Evolutionary conservation across 2,329 filamentous ascomycete species (phyloP), one percentile per base, ranked within the genome.

Genomic region (Fonsecaea nubica): DNA sequence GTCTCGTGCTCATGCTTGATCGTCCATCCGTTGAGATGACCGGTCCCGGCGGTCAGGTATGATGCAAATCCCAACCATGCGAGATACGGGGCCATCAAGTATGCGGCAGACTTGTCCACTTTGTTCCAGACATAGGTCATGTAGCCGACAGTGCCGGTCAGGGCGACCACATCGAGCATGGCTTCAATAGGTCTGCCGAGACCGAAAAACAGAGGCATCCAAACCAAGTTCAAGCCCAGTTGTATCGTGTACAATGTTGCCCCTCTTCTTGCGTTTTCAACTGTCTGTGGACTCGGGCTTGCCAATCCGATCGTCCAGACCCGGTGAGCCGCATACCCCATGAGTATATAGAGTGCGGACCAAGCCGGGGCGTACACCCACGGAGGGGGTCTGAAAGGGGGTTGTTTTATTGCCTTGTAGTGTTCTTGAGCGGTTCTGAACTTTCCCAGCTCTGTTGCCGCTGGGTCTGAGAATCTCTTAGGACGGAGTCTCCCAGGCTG

Each of bases 171-270:
- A 76, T 97, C 92, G 33, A 85, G 84, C 6, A 92, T 87, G 3
- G 93, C 93, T 75, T 88, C 86, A 60, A 90, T 83, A 0, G 93
- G 92, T 15, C 87, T 86, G 70, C 89, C 89, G 58, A 90, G 76
- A n/a, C 86, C 85, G 76, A 97, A 97, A 85, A 97, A 97, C 10
- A 97, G 85, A 12, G 94, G 94, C 86, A 93, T 97, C 92, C 92
- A 98, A 62, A 90, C 78, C 35, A 96, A 82, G 77, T 97, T 97
- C 59, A 97, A 83, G 10, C 85, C 91, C 6, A 97, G 88, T 80
- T 97, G 93, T 66, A 93, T 83, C 1, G 91, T 91, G 82, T 97
- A 97, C 35, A 97, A 84, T 0, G 90, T 92, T 65, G 92, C 89
- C 71, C 89, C 90, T 71, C 88, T 84, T 76, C 86, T 86, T 60